Evolutionary conservation across 345 rosid species (phyloP), one percentile per base, ranked within the genome.

Genomic region (Chamaenerion angustifolium): DNA sequence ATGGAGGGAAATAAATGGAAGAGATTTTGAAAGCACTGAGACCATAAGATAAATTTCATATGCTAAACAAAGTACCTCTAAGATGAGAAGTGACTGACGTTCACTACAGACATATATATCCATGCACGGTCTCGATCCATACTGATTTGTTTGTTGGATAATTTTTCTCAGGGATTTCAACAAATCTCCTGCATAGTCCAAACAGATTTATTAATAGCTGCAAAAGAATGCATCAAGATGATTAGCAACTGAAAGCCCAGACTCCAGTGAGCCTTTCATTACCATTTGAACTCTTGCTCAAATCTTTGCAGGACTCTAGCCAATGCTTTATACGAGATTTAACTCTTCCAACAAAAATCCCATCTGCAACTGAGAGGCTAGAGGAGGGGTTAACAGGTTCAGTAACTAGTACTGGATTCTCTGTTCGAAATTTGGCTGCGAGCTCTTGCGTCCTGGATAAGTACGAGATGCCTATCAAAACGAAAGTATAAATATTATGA

Each of bases 371-470:
- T 23, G 82, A 57, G 17, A 64, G 71, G 17, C 61, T 46, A 55
- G 77, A 59, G 65, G 76, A 66, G 57, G 87, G 62, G 52, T 54
- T 57, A 40, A 40, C 41, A 3, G 61, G 12, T 18, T 60, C 16
- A 52, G 64, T 61, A 37, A 76, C 62, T 52, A 23, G 69, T 13
- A 68, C 44, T 10, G 88, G 80, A 76, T 69, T 76, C 66, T 71
- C 83, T 46, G 69, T 59, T 37, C 56, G 70, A 73, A 70, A 58
- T 68, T 72, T 81, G 2, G 83, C 88, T 1, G 61, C 67, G 54
- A 76, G 71, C 56, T 86, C 98, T 76, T 90, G 98, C 16, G 58
- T 79, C 80, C 79, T 78, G 10, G 96, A 86, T 57, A 86, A 73
- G 65, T 90, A 90, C 8, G 94, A 83, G 55, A 90, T 76, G 51